Evolutionary conservation across 2,329 filamentous ascomycete species (phyloP).

Genomic region (Colletotrichum sp.): DNA sequence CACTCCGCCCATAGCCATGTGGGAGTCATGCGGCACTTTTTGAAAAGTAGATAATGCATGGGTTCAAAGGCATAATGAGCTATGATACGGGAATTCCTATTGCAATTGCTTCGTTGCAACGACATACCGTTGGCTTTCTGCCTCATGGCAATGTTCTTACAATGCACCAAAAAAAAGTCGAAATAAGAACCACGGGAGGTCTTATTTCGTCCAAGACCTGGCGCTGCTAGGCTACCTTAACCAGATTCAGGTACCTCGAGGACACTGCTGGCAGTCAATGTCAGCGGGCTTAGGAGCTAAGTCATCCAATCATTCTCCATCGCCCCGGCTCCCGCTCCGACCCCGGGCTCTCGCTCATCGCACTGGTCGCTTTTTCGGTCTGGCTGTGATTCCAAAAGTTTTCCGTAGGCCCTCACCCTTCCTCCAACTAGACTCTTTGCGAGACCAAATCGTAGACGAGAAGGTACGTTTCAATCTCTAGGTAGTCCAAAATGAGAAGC

Average conservation of each 20-base stretch:
- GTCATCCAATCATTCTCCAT: background rate
- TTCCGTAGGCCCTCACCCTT: background rate
- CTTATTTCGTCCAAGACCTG: background rate
- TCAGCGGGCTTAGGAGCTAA: background rate
- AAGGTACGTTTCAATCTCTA: background rate
- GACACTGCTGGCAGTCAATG: background rate
- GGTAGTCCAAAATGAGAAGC: background rate
- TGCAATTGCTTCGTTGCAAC: background rate
- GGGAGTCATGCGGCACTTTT: background rate
- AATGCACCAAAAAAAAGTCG: background rate
- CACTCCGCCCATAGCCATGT: background rate
- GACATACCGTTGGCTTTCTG: background rate
- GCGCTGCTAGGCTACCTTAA: background rate
- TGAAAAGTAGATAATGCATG: background rate
- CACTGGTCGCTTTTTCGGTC: background rate
- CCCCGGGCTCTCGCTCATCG: background rate
- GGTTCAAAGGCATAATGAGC: rapidly evolving
- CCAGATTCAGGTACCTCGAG: background rate
- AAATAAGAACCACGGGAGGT: background rate
- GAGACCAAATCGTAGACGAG: background rate
- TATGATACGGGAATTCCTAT: background rate
- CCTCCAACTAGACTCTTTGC: background rate
- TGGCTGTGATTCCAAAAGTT: background rate
- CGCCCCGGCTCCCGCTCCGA: background rate
- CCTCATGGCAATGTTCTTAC: background rate